Percentiles rank a stretch among this genome's conserved stretches.
phyloP scores from a whole-genome alignment of 805 yeast genomes.

The Naumovozyma castellii region DNA sequence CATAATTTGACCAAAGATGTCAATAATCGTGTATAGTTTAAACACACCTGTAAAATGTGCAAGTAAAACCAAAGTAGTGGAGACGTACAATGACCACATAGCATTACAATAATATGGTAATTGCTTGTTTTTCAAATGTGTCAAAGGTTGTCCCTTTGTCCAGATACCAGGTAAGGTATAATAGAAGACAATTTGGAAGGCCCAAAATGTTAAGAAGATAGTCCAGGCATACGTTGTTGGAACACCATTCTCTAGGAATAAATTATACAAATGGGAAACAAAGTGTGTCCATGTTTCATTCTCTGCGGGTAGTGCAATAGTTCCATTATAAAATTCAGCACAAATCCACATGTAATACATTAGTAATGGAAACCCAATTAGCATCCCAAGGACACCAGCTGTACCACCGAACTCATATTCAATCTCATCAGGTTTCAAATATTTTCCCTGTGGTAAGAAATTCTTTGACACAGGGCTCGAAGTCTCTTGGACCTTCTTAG shows the following conservation, averaged over 20 bases:
- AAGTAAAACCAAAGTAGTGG: conserved; percentile 45
- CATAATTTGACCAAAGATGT: conserved; percentile 85
- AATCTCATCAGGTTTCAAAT: conserved; percentile 40
- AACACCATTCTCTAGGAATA: conserved; percentile 43
- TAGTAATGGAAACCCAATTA: conserved; percentile 80
- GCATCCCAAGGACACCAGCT: conserved; percentile 81
- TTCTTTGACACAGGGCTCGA: conserved; percentile 2
- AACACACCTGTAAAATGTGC: conserved; percentile 71
- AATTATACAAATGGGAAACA: conserved; percentile 34
- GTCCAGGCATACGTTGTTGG: conserved; percentile 58
- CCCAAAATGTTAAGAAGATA: conserved; percentile 60
- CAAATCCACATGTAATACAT: conserved; percentile 97
- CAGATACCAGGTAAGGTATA: conserved; percentile 84
- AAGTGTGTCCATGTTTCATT: conserved; percentile 44
- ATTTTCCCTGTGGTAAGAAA: conserved; percentile 32
- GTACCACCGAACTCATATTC: conserved; percentile 94
- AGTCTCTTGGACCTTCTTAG: neutral
- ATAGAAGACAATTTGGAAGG: conserved; percentile 64
- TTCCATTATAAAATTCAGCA: conserved; percentile 69
- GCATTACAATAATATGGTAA: conserved; percentile 93
- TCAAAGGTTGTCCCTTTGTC: conserved; percentile 90
- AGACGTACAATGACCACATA: conserved; percentile 67
- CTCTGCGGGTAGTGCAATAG: conserved; percentile 64
- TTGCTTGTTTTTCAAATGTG: conserved; percentile 69
- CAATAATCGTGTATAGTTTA: conserved; percentile 65